Evolutionary conservation across 106 monocot species (phyloP).

Genomic region (Dioscorea alata): DNA sequence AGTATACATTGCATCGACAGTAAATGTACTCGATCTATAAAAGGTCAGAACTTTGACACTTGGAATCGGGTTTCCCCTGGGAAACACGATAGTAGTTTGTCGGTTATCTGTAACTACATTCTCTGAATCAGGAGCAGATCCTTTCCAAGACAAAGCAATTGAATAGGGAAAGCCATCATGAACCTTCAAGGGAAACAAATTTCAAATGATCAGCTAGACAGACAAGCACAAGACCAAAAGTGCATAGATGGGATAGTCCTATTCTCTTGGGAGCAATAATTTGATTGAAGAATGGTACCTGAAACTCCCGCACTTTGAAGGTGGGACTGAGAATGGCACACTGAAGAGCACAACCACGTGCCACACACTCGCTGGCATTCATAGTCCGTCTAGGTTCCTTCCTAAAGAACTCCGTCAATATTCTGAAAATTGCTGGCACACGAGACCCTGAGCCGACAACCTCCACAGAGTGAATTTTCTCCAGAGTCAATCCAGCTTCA

Average conservation of each 20-base stretch:
- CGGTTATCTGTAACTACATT: conserved; percentile 38
- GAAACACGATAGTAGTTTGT: conserved; percentile 57
- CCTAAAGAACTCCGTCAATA: conserved; percentile 53
- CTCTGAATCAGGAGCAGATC: conserved; percentile 30
- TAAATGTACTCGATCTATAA: conserved; percentile 49
- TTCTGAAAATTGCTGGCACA: conserved; percentile 68
- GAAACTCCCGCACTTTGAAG: conserved; percentile 77
- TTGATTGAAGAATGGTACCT: conserved; percentile 31
- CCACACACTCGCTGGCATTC: conserved; percentile 92
- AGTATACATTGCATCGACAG: conserved; percentile 54
- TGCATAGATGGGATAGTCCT: neutral
- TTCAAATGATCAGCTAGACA: no score
- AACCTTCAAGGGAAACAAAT: conserved; percentile 31
- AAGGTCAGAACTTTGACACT: conserved; percentile 55
- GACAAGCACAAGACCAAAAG: no score
- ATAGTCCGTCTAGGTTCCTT: conserved; percentile 71
- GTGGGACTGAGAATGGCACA: conserved; percentile 82
- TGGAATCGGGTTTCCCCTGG: conserved; percentile 61
- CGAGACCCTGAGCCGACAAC: conserved; percentile 88
- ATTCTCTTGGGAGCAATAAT: neutral
- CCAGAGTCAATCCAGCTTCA: conserved; percentile 33
- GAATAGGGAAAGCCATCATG: conserved; percentile 83
- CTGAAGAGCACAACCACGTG: conserved; percentile 80
- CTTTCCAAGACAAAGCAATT: conserved; percentile 83
- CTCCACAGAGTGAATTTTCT: conserved; percentile 60